Percentiles rank a stretch among this genome's conserved stretches.
Conservation (phyloP, 805 yeast species). For the Hanseniaspora guilliermondii region DNA sequence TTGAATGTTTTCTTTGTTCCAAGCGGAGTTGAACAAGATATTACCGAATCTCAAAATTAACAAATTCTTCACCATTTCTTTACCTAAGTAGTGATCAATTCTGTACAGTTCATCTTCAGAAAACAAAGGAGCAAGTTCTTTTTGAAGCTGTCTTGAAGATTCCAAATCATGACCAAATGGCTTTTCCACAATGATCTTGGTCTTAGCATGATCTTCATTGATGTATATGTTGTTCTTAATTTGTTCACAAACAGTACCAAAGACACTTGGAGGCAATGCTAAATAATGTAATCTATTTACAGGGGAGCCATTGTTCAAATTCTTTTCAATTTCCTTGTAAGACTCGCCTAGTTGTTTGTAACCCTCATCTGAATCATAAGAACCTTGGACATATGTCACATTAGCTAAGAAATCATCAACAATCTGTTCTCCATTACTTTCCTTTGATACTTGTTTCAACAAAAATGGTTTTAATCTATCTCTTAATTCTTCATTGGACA, state of each 20-base stretch:
- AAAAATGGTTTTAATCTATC: conserved; percentile 53
- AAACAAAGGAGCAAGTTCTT: conserved; percentile 70
- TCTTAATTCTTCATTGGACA: conserved; percentile 55
- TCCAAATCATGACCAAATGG: conserved; percentile 91
- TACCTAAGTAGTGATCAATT: conserved; percentile 95
- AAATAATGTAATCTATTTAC: conserved; percentile 77
- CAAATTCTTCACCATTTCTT: conserved; percentile 94
- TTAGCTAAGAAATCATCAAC: conserved; percentile 53
- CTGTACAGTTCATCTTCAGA: conserved; percentile 84
- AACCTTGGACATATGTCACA: conserved; percentile 60
- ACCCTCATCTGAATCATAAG: conserved; percentile 73
- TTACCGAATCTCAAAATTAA: conserved; percentile 84
- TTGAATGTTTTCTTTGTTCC: conserved; percentile 71
- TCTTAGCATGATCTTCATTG: conserved; percentile 46
- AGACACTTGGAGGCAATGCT: conserved; percentile 90
- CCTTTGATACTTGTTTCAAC: conserved; percentile 27
- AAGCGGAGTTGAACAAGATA: conserved; percentile 71
- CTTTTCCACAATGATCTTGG: conserved; percentile 85
- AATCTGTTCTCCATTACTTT: conserved; percentile 27
- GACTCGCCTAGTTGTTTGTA: conserved; percentile 42
- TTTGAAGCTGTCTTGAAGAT: conserved; percentile 65
- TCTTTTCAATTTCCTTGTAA: conserved; percentile 48
- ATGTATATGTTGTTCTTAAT: conserved; percentile 54
- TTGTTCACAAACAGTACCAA: conserved; percentile 62
- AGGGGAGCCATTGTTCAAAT: conserved; percentile 20